Percentiles rank a stretch among this genome's conserved stretches.
Conservation (phyloP, 352 stramenopile species). For the Peronospora destructor region DNA sequence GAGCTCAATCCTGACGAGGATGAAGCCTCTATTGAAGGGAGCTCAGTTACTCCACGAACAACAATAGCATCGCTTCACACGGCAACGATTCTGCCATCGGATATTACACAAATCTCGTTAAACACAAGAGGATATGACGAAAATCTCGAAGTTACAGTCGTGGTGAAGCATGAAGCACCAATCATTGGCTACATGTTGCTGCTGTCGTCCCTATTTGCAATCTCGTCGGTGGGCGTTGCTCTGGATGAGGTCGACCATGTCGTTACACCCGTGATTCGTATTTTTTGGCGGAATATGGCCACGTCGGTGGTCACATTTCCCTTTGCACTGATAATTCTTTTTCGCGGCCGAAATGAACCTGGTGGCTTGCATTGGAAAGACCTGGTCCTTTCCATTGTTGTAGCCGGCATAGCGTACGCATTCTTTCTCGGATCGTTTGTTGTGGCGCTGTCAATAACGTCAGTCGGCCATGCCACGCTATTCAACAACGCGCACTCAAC, state of each 20-base stretch:
- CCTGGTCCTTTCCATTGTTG: slow-evolving; percentile 36
- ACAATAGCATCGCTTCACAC: slow-evolving; percentile 30
- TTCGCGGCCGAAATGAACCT: slow-evolving; percentile 25
- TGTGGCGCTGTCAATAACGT: slow-evolving; percentile 58
- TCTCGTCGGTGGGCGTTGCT: slow-evolving; percentile 70
- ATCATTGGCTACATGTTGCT: slow-evolving; percentile 67
- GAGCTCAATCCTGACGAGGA: slow-evolving; percentile 32
- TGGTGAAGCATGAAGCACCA: slow-evolving; percentile 57
- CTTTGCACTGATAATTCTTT: slow-evolving; percentile 37
- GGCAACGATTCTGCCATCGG: slow-evolving; percentile 47
- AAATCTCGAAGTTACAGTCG: slow-evolving; percentile 62
- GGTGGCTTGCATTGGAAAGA: slow-evolving; percentile 24
- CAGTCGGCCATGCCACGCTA: slow-evolving; percentile 72
- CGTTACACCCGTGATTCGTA: slow-evolving; percentile 65
- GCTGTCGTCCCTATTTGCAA: slow-evolving; percentile 58
- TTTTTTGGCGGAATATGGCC: slow-evolving; percentile 78
- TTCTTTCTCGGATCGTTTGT: slow-evolving; percentile 72
- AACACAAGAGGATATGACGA: slow-evolving; percentile 65
- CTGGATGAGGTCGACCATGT: slow-evolving; percentile 58
- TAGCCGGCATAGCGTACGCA: slow-evolving; percentile 54
- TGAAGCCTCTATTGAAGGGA: slow-evolving; percentile 14
- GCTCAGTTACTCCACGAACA: slow-evolving; percentile 23
- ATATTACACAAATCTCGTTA: slow-evolving; percentile 67
- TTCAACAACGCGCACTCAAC: slow-evolving; percentile 83
- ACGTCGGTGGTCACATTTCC: slow-evolving; percentile 55